Base-by-base conservation (phyloP, 345 rosid genomes). In the Linum lewisii region DNA sequence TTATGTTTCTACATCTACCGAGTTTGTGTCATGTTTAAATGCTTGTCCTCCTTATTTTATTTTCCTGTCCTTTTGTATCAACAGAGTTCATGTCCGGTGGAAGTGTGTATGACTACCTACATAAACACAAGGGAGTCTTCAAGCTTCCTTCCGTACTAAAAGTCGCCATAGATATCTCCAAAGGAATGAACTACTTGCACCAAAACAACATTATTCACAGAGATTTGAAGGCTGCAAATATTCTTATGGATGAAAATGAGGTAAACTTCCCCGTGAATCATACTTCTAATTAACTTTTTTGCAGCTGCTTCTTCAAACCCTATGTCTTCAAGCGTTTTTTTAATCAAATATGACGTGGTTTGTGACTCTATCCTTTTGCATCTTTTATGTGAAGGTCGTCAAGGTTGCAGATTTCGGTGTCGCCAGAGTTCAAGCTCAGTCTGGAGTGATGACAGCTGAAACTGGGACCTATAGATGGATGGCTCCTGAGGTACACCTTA, bases 361-460 rank as follows among this genome's bases (percentile, higher is more conserved):
- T 8, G 14, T 52, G 56, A 19, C 8, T 6, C 3, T 52, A 8
- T 16, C 47, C 24, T 24, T 6, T 52, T 20, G 20, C 6, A 13
- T 44, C 59, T 60, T 67, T 59, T 18, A 45, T 60, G 37, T 61
- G 42, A 78, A 93, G 99, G 90, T 89, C 58, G 91, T 88, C 23
- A 93, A 93, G 81, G 99, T 93, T 65, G 99, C 95, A 66, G 97
- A 93, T 81, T 93, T 93, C 81, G 97, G 99, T 53, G 95, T 92
- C 69, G 97, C 99, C 25, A 82, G 95, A 74, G 99, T 86, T 67
- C 79, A 86, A 81, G 74, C 84, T 67, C 94, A 88, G 63, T 69
- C 97, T 59, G 99, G 95, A 64, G 94, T 93, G n/a, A 93, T 93
- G 99, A 93, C 98, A 16, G 95, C 99, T 51, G 99, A 93, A 85